Evolutionary conservation across 1,139 yeast genomes (phyloP), one percentile per base, ranked within the genome.

Genomic region (Kodamaea derodonti): DNA sequence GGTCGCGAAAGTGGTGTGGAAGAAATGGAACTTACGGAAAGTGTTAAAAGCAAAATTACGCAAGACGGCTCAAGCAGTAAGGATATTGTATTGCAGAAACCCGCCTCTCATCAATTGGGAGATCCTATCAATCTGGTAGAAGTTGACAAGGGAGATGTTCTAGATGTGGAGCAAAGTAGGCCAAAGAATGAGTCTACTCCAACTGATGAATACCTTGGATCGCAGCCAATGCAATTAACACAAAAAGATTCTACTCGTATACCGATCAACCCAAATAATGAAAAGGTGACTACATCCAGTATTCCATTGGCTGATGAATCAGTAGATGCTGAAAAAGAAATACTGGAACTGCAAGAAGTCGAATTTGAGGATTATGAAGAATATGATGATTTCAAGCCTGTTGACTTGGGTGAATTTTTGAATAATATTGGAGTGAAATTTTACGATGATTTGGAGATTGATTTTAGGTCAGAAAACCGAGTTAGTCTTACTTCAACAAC

Each of bases 361-460:
- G 49, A 38, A 10, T 43, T 38, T 1, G 34, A 37, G 6, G 44
- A 32, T 10, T 49, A 47, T 3, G 42, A 39, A 2, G 49, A 46
- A 14, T 30, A 30, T 9, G 55, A 46, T 3, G 48, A 52, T 17
- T 58, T 58, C 31, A 35, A 33, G 2, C 66, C 70, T 4, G 73
- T 70, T 1, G 46, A 69, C 0, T 54, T 74, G 24, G 48, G 59
- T 1, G 59, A 62, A 14, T 77, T 78, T 37, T 54, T 78, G 43
- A 52, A 52, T 6, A 76, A 72, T 37, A 58, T 75, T 8, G 71
- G 72, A 0, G 64, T 77, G 12, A 67, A 68, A 30, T 78, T 78
- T 44, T 72, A 68, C 43, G 77, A 76, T 43, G 78, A 74, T 41
- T 56, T 71, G 37, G 71, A 70, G 29, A 60, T 71, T 17, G 69